Evolutionary conservation across 2,329 filamentous ascomycete species (phyloP).

Genomic region (Curvularia sp.): DNA sequence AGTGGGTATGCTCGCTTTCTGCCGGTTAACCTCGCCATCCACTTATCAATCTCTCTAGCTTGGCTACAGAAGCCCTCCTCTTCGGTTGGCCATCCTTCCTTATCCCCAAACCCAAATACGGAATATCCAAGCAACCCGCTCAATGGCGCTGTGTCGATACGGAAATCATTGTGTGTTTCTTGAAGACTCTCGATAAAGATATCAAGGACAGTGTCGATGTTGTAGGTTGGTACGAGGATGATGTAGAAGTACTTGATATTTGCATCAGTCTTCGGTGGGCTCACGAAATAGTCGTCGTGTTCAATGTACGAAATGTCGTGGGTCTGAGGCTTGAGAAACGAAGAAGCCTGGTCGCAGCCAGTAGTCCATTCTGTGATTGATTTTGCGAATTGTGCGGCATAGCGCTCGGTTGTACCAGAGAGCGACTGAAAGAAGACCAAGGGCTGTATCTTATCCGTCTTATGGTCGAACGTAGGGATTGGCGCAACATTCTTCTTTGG

Average conservation of each 20-base stretch:
- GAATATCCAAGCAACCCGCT: slow-evolving; percentile 81
- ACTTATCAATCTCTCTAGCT: slow-evolving; percentile 87
- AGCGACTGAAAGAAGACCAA: slow-evolving; percentile 90
- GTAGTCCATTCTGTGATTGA: slow-evolving; percentile 57
- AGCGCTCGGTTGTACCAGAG: slow-evolving; percentile 80
- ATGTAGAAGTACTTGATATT: slow-evolving; percentile 77
- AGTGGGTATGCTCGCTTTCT: slow-evolving; percentile 87
- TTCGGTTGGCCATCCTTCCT: slow-evolving; percentile 90
- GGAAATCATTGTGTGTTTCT: slow-evolving; percentile 96
- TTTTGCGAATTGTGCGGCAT: slow-evolving; percentile 69
- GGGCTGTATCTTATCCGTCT: slow-evolving; percentile 66
- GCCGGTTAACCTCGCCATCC: slow-evolving; percentile 94
- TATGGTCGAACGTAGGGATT: slow-evolving; percentile 35
- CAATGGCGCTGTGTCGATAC: slow-evolving; percentile 88
- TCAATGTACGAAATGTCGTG: slow-evolving; percentile 86
- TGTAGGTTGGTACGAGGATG: slow-evolving; percentile 87
- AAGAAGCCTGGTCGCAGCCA: slow-evolving; percentile 45
- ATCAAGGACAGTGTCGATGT: slow-evolving; percentile 91
- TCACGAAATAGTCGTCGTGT: slow-evolving; percentile 91
- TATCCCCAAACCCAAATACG: slow-evolving; percentile 92
- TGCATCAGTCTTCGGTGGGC: slow-evolving; percentile 67
- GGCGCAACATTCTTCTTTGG: slow-evolving; percentile 31
- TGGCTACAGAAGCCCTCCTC: slow-evolving; percentile 92
- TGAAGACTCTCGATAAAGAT: slow-evolving; percentile 85
- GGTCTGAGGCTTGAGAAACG: slow-evolving; percentile 66